Evolutionary conservation across 495 filamentous ascomycete species (phyloP), one percentile per base, ranked within the genome.

Genomic region (Neurospora sublineolata): DNA sequence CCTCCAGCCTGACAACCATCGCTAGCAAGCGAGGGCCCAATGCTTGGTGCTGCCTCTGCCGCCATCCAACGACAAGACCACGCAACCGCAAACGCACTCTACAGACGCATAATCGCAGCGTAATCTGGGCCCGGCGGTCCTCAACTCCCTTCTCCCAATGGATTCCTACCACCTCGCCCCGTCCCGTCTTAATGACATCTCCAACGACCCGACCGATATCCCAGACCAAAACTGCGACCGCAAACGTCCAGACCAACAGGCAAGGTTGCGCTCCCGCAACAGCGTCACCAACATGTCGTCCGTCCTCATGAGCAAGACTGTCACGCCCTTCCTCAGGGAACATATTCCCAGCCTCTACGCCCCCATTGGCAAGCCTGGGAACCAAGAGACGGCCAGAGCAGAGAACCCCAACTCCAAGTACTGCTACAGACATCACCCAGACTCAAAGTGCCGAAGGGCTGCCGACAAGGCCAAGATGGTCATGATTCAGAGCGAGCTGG

Each of bases 391-490:
- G 39, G 75, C 78, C 38, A 78, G 77, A 72, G 81, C 77, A 44
- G 85, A 86, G 73, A 82, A 89, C 69, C 84, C 86, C 5, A 97
- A 95, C 78, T 95, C 93, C 67, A 93, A 91, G 79, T 98, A 93
- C 82, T 99, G 95, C 80, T 98, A 99, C 80, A 89, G 95, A 38
- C 95, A 99, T 79, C 87, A 92, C 60, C 96, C 95, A 27, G 96
- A 98, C 77, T 88, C 94, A 37, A 97, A 97, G 82, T 99, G 95
- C 80, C 83, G 93, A 69, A 87, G 94, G 70, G 93, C 95, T 71
- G 94, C 92, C 42, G 93, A 98, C 82, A 95, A 98, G 80, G 90
- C 92, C 41, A 94, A 94, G 44, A 98, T 97, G 96, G 92, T 93
- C 75, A 90, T 93, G 81, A 85, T 99, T 71, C 95, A 98, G 77